A percentile compares a stretch with the other conserved stretches of the same genome.
These are phyloP conservation scores for Puccinia coronata DNA, from an alignment of 1,284 basidiomycete species.

Conservation along the genomic window DNA sequence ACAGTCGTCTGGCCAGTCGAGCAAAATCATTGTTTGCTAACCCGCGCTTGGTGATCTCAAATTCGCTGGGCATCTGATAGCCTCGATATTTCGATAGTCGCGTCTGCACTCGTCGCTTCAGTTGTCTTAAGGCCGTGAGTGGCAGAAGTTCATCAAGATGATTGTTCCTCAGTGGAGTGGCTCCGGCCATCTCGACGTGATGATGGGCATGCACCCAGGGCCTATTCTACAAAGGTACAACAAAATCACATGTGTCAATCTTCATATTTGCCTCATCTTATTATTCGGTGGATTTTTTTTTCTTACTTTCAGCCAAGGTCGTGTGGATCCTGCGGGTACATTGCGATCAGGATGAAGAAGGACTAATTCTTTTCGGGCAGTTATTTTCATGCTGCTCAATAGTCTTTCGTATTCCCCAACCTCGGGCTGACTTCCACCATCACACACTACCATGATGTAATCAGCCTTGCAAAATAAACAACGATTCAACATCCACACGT, in stretches of 20 bases:
- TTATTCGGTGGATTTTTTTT: not conserved
- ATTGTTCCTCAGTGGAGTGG: constrained; percentile 58
- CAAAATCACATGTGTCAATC: not conserved
- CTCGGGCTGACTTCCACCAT: constrained; percentile 70
- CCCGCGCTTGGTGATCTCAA: constrained; percentile 51
- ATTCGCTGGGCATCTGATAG: constrained; percentile 70
- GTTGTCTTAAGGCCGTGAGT: constrained; percentile 71
- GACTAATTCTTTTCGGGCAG: constrained; percentile 93
- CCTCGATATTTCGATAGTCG: constrained; percentile 75
- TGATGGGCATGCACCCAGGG: constrained; percentile 93
- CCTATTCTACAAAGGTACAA: constrained; percentile 66
- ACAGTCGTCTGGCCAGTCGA: constrained; percentile 82
- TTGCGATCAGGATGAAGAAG: constrained; percentile 88
- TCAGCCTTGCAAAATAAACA: constrained; percentile 69
- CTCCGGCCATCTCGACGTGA: constrained; percentile 78
- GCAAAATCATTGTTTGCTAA: constrained; percentile 72
- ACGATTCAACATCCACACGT: not conserved
- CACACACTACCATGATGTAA: constrained; percentile 90
- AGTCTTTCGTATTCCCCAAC: constrained; percentile 71
- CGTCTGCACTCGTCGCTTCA: constrained; percentile 86
- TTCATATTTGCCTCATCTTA: not conserved
- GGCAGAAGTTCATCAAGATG: constrained; percentile 79
- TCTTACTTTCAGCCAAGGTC: constrained; percentile 87
- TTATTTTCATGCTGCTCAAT: constrained; percentile 90
- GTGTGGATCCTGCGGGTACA: constrained; percentile 85